A percentile compares a stretch with the other conserved stretches of the same genome.
Conservation (phyloP, 2,329 filamentous ascomycete species). For the Trichoderma endophyticum region DNA sequence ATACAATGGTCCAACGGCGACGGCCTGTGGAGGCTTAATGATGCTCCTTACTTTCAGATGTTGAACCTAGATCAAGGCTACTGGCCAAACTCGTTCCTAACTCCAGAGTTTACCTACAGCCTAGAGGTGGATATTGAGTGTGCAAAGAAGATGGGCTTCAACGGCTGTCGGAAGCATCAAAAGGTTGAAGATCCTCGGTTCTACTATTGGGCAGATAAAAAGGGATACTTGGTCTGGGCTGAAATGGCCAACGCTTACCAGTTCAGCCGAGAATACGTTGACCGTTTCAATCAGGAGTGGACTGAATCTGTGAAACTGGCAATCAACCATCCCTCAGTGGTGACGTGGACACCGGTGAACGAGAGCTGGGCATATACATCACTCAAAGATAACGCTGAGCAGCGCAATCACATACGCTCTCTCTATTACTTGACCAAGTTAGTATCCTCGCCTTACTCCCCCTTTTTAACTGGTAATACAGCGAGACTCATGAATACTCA, state of each 20-base stretch:
- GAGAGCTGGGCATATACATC: slow-evolving; percentile 62
- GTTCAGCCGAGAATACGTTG: slow-evolving; percentile 56
- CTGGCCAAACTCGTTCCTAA: slow-evolving; percentile 60
- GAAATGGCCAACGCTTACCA: slow-evolving; percentile 65
- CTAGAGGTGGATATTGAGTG: slow-evolving; percentile 53
- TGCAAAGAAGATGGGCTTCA: slow-evolving; percentile 60
- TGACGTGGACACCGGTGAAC: slow-evolving; percentile 67
- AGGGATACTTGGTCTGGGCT: slow-evolving; percentile 62
- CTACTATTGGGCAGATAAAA: slow-evolving; percentile 58
- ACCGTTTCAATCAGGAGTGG: slow-evolving; percentile 64
- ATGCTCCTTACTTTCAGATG: slow-evolving; percentile 57
- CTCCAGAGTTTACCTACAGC: slow-evolving; percentile 48
- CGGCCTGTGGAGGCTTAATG: slow-evolving; percentile 58
- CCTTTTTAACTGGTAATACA: background rate
- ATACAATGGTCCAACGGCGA: slow-evolving; percentile 58
- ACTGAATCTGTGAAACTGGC: slow-evolving; percentile 59
- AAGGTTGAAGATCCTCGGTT: slow-evolving; percentile 62
- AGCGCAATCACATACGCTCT: slow-evolving; percentile 61
- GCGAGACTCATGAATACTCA: background rate
- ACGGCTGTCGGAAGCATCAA: slow-evolving; percentile 63
- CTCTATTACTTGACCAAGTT: slow-evolving; percentile 64
- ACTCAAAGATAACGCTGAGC: slow-evolving; percentile 52
- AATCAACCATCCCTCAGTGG: slow-evolving; percentile 62
- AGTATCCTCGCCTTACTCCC: slow-evolving; percentile 17
- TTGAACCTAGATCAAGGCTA: slow-evolving; percentile 61